These are phyloP conservation scores for Neurospora sp. DNA, from an alignment of 495 filamentous ascomycete genomes.

Conservation along the genomic window DNA sequence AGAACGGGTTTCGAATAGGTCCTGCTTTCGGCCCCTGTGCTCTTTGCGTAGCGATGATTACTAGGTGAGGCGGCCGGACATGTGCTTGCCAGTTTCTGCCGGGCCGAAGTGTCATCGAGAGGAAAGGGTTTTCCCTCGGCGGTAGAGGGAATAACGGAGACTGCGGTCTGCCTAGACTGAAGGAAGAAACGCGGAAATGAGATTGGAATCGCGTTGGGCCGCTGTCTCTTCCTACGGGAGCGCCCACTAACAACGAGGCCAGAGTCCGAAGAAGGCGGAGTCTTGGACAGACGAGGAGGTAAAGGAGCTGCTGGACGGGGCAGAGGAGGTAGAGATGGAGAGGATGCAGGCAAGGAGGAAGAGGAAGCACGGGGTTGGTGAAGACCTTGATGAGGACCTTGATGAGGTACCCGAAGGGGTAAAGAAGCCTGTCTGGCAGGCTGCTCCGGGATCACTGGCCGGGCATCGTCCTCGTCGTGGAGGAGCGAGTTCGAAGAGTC, in stretches of 20 bases:
- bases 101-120: constrained; percentile 30
- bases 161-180: constrained; percentile 28
- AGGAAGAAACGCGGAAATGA: constrained; percentile 29
- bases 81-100: constrained; percentile 36
- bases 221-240: not conserved
- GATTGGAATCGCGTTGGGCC: constrained; percentile 18
- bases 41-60: constrained; percentile 31
- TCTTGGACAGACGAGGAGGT: constrained; percentile 8
- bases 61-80: constrained; percentile 27
- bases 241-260: constrained; percentile 6
- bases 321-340: constrained; percentile 9
- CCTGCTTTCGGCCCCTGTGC: constrained; percentile 37
- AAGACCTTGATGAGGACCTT: not conserved
- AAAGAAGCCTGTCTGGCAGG: constrained; percentile 1
- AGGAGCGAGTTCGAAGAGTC: not conserved
- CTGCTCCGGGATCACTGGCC: constrained; percentile 6
- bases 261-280: constrained; percentile 8
- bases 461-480: constrained; percentile 9
- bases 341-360: constrained; percentile 13
- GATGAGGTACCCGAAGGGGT: not conserved
- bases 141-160: constrained; percentile 32
- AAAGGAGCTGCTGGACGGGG: constrained; percentile 17
- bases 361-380: constrained; percentile 7
- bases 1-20: constrained; percentile 48
- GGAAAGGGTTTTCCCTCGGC: constrained; percentile 37